Percentiles rank a stretch among this genome's conserved stretches.
Conservation (phyloP, 768 basidiomycete species). For the Phylloporus rhodoxanthus region DNA sequence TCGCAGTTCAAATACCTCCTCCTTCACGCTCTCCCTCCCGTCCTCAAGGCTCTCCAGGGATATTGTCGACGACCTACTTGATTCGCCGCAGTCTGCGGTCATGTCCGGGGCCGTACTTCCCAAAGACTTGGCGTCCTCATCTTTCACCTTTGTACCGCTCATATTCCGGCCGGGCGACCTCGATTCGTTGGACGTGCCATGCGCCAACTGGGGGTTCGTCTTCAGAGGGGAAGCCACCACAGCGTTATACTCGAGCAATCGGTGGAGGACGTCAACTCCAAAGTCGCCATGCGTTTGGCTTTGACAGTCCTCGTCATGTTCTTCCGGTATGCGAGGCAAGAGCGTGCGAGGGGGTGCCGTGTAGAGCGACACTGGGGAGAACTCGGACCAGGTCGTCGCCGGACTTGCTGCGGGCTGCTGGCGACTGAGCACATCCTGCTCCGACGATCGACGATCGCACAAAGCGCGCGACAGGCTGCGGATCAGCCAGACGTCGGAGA, state of each 20-base stretch:
- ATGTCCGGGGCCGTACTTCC: slow-evolving; percentile 22
- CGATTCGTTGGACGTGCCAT: background rate
- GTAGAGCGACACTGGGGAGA: slow-evolving; percentile 18
- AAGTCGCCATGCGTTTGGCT: slow-evolving; percentile 13
- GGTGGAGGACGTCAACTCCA: slow-evolving; percentile 10
- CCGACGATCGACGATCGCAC: slow-evolving; percentile 5
- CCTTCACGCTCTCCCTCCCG: slow-evolving; percentile 15
- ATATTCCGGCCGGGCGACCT: background rate
- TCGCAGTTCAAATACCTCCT: slow-evolving; percentile 40
- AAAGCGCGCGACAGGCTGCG: slow-evolving; percentile 13
- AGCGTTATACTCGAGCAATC: slow-evolving; percentile 10
- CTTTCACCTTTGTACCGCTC: background rate
- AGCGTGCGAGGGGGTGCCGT: slow-evolving; percentile 15
- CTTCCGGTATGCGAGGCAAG: slow-evolving; percentile 28
- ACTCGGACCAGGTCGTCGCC: slow-evolving; percentile 30
- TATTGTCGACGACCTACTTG: slow-evolving; percentile 19
- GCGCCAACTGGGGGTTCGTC: background rate
- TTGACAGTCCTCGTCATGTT: slow-evolving; percentile 20
- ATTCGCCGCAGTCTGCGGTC: slow-evolving; percentile 19
- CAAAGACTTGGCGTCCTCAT: slow-evolving; percentile 17
- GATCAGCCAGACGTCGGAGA: slow-evolving; percentile 21
- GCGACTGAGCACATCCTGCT: background rate
- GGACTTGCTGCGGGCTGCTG: slow-evolving; percentile 1
- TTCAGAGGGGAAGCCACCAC: background rate
- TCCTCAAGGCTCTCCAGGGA: slow-evolving; percentile 22